Evolutionary conservation across 768 basidiomycete genomes (phyloP).

Genomic region (Paxillus rubicundulus): DNA sequence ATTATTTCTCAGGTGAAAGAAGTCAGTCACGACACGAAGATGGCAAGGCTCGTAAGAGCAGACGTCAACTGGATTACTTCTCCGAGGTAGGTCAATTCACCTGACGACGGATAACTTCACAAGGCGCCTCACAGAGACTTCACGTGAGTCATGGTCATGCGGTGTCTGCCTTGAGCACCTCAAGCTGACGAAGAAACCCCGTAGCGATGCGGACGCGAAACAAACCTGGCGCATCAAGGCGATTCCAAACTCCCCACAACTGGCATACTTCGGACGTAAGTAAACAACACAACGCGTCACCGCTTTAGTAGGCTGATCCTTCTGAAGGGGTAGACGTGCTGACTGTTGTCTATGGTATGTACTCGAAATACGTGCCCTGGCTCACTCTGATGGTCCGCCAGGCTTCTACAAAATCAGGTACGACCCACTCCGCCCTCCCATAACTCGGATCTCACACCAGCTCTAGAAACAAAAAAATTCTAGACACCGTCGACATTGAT

Average conservation of each 20-base stretch:
- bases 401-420: slow-evolving; percentile 82
- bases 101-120: background rate
- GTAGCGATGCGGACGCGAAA: slow-evolving; percentile 72
- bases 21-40: slow-evolving; percentile 73
- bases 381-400: slow-evolving; percentile 23
- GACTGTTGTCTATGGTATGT: slow-evolving; percentile 72
- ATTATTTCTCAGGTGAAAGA: slow-evolving; percentile 58
- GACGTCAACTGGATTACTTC: slow-evolving; percentile 85
- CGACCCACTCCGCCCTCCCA: background rate
- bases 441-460: background rate
- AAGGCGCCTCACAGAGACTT: slow-evolving; percentile 51
- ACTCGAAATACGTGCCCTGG: background rate
- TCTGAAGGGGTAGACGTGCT: slow-evolving; percentile 56
- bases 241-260: slow-evolving; percentile 52
- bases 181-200: slow-evolving; percentile 1
- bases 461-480: slow-evolving; percentile 54
- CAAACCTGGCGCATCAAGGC: slow-evolving; percentile 74
- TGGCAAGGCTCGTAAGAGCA: slow-evolving; percentile 66
- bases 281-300: slow-evolving; percentile 4
- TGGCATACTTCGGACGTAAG: slow-evolving; percentile 73
- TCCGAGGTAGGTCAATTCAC: slow-evolving; percentile 45
- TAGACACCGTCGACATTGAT: slow-evolving; percentile 77
- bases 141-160: slow-evolving; percentile 47
- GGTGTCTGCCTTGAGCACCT: background rate
- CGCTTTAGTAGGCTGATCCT: background rate